Evolutionary conservation across 495 filamentous ascomycete species (phyloP).

Genomic region (Glonium stellatum): DNA sequence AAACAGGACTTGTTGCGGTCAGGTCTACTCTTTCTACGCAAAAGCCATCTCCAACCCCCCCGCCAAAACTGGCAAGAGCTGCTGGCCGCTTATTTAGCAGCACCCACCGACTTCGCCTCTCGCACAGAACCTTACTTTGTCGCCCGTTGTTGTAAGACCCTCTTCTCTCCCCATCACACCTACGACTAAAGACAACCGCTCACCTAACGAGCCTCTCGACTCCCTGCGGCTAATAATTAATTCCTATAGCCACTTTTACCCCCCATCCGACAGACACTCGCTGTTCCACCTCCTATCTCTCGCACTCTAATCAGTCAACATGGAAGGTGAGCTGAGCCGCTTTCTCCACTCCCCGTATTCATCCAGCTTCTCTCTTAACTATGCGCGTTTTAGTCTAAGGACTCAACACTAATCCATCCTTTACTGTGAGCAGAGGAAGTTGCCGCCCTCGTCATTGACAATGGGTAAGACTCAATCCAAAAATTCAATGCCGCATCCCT

Average conservation of each 20-base stretch:
- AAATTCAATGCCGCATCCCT: slow-evolving; percentile 20
- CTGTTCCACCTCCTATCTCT: slow-evolving; percentile 31
- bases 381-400: slow-evolving; percentile 15
- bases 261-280: slow-evolving; percentile 18
- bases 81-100: slow-evolving; percentile 31
- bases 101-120: slow-evolving; percentile 29
- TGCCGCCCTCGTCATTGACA: slow-evolving; percentile 99
- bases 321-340: slow-evolving; percentile 65
- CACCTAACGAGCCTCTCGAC: background rate
- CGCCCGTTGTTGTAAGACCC: slow-evolving; percentile 21
- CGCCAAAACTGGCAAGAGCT: slow-evolving; percentile 27
- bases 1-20: background rate
- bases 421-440: slow-evolving; percentile 78
- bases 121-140: slow-evolving; percentile 24
- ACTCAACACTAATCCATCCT: slow-evolving; percentile 30
- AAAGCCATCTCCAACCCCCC: slow-evolving; percentile 15
- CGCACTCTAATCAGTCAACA: slow-evolving; percentile 46
- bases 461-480: slow-evolving; percentile 74
- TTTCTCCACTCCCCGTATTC: slow-evolving; percentile 10
- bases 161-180: slow-evolving; percentile 1
- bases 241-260: slow-evolving; percentile 23
- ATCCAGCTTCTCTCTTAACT: background rate
- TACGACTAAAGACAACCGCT: background rate
- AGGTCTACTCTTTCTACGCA: background rate
- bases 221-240: slow-evolving; percentile 15